phyloP scores from a whole-genome alignment of 495 filamentous ascomycete species.

The Terfezia claveryi region DNA sequence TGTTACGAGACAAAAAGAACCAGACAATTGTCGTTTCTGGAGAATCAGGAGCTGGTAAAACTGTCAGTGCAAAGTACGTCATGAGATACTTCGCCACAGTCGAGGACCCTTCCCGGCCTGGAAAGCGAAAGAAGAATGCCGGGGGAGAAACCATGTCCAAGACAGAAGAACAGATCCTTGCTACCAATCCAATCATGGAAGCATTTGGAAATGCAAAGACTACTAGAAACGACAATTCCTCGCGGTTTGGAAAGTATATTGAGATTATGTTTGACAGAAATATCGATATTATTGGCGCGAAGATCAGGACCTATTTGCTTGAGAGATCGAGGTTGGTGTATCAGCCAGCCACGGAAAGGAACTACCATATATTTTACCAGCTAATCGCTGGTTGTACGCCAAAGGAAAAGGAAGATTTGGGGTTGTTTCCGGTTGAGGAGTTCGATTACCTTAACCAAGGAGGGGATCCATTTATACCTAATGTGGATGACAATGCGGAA shows the following conservation, averaged over 20 bases:
- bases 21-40: conserved; percentile 98
- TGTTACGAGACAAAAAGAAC: conserved; percentile 86
- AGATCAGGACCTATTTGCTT: conserved; percentile 85
- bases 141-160: conserved; percentile 68
- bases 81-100: conserved; percentile 99
- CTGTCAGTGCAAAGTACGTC: conserved; percentile 98
- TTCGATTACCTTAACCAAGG: conserved; percentile 96
- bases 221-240: conserved; percentile 96
- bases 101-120: conserved; percentile 76
- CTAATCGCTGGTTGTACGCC: conserved; percentile 85
- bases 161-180: conserved; percentile 93
- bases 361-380: conserved; percentile 99
- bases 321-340: conserved; percentile 96
- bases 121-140: conserved; percentile 54
- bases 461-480: conserved; percentile 70
- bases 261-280: conserved; percentile 96
- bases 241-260: conserved; percentile 97
- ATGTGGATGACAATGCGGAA: conserved; percentile 87
- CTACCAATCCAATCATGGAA: conserved; percentile 99
- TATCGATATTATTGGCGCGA: conserved; percentile 92
- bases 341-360: conserved; percentile 88
- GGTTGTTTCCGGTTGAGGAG: conserved; percentile 60
- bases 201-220: conserved; percentile 99
- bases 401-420: conserved; percentile 52
- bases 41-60: conserved; percentile 96